These are phyloP conservation scores for Pulveroboletus sp. DNA, from an alignment of 768 basidiomycete species.

Conservation along the genomic window DNA sequence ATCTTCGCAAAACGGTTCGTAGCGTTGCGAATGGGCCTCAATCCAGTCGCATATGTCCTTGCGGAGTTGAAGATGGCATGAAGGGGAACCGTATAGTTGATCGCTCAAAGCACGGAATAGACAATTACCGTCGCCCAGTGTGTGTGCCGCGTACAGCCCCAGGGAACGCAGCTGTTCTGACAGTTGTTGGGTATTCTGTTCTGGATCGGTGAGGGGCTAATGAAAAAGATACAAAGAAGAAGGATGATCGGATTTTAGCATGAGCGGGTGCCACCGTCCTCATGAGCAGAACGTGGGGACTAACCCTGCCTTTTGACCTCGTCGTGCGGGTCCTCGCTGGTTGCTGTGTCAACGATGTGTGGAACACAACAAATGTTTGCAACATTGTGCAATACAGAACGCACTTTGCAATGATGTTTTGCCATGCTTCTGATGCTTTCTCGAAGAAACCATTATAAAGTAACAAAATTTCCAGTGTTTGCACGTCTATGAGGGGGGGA, in stretches of 20 bases:
- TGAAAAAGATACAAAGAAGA: not conserved
- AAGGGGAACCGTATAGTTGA: constrained; percentile 77
- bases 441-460: constrained; percentile 42
- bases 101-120: constrained; percentile 89
- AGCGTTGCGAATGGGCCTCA: constrained; percentile 61
- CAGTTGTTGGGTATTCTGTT: constrained; percentile 63
- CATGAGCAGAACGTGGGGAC: constrained; percentile 30
- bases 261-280: constrained; percentile 14
- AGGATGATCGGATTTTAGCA: constrained; percentile 15
- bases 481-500: constrained; percentile 20
- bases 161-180: constrained; percentile 70
- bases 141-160: constrained; percentile 85
- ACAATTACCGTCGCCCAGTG: constrained; percentile 90
- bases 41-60: constrained; percentile 84
- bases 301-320: constrained; percentile 57
- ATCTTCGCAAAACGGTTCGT: constrained; percentile 85
- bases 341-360: constrained; percentile 25
- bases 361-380: constrained; percentile 26
- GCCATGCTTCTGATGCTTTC: constrained; percentile 37
- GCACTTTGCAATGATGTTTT: constrained; percentile 39
- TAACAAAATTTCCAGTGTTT: constrained; percentile 28
- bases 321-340: constrained; percentile 58
- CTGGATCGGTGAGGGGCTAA: constrained; percentile 54
- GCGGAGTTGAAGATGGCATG: constrained; percentile 65
- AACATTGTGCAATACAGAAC: constrained; percentile 29